A percentile compares a stretch with the other conserved stretches of the same genome.
These are phyloP conservation scores for Trichoderma koningiopsis DNA, from an alignment of 2,329 filamentous ascomycete species.

Conservation along the genomic window DNA sequence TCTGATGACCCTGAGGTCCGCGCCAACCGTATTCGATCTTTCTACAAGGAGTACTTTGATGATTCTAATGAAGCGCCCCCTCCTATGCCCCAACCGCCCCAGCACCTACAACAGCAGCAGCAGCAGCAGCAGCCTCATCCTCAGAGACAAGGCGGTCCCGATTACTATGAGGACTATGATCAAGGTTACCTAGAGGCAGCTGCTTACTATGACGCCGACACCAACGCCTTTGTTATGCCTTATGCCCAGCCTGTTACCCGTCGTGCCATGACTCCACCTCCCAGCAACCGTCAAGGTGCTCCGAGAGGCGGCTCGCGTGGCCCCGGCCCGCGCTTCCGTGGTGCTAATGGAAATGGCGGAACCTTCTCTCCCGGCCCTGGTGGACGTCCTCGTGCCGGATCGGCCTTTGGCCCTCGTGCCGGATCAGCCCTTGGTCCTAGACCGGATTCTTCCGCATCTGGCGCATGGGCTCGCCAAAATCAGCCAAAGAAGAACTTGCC, in stretches of 20 bases:
- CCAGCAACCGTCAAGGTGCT: constrained; percentile 53
- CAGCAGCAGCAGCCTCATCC: constrained; percentile 35
- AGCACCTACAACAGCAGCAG: constrained; percentile 30
- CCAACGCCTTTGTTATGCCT: constrained; percentile 73
- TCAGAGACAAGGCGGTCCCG: constrained; percentile 29
- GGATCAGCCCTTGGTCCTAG: constrained; percentile 43
- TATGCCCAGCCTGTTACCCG: constrained; percentile 84
- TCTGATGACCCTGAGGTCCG: constrained; percentile 90
- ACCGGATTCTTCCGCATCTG: constrained; percentile 67
- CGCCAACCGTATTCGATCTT: constrained; percentile 94
- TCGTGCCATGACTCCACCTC: constrained; percentile 94
- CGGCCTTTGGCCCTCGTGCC: constrained; percentile 53
- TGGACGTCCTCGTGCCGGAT: constrained; percentile 59
- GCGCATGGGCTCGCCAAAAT: constrained; percentile 48
- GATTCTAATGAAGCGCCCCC: constrained; percentile 63
- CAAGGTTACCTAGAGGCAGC: constrained; percentile 67
- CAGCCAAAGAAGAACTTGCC: constrained; percentile 56
- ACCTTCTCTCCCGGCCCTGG: constrained; percentile 48
- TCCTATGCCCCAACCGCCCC: constrained; percentile 42
- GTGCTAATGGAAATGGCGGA: constrained; percentile 42
- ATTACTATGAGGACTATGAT: constrained; percentile 77
- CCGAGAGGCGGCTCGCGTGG: constrained; percentile 33
- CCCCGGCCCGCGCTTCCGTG: constrained; percentile 30
- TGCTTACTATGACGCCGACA: constrained; percentile 66
- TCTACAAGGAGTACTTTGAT: constrained; percentile 99